Percentiles rank a stretch among this genome's conserved stretches.
Evolutionary conservation across 768 basidiomycete species (phyloP).

Genomic region (Phaeotremella fagi): DNA sequence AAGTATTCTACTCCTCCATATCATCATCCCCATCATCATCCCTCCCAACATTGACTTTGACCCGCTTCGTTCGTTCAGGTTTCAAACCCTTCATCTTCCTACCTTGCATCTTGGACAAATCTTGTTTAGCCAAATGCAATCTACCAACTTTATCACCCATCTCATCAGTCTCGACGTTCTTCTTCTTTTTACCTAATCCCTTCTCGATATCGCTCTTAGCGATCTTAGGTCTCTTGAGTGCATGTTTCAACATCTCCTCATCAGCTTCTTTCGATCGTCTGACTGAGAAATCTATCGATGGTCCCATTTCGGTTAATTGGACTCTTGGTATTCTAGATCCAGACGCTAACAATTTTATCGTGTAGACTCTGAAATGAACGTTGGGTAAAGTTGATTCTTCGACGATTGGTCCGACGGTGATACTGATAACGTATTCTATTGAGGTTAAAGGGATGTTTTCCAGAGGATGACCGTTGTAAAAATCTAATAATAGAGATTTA

Average conservation of each 20-base stretch:
- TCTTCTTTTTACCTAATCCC: constrained; percentile 73
- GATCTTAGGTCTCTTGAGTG: constrained; percentile 77
- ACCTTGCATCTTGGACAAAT: constrained; percentile 76
- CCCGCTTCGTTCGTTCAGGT: constrained; percentile 13
- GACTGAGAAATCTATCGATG: constrained; percentile 74
- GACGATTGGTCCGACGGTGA: constrained; percentile 49
- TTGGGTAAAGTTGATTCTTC: constrained; percentile 60
- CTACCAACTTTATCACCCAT: constrained; percentile 94
- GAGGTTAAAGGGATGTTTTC: constrained; percentile 67
- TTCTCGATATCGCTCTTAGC: constrained; percentile 81
- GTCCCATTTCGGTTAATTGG: constrained; percentile 83
- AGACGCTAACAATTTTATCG: constrained; percentile 62
- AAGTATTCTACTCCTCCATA: constrained; percentile 6
- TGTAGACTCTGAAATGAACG: constrained; percentile 85
- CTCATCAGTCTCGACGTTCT: constrained; percentile 90
- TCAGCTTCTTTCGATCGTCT: constrained; percentile 72
- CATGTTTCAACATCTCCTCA: constrained; percentile 70
- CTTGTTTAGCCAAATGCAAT: constrained; percentile 84
- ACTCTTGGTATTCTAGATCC: constrained; percentile 76
- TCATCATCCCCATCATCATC: constrained; percentile 5
- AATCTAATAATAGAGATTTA: constrained; percentile 81
- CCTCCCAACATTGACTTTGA: constrained; percentile 18
- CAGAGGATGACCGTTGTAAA: constrained; percentile 80
- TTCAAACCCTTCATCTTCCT: constrained; percentile 92
- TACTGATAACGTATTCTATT: constrained; percentile 46